Base-by-base conservation (phyloP, 2,329 filamentous ascomycete genomes). In the Metarhizium sp. region DNA sequence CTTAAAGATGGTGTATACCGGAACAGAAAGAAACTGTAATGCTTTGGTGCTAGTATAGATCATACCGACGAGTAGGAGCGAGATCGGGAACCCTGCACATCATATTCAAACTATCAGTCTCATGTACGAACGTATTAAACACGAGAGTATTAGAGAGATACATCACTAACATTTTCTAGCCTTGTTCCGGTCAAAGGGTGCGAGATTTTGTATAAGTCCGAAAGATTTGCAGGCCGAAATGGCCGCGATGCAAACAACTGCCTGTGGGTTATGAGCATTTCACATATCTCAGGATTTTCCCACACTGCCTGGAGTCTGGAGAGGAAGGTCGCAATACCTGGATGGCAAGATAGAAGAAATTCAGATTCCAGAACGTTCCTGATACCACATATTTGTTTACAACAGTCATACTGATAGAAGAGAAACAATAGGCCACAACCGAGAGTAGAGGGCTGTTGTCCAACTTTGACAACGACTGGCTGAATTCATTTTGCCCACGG, bases 1-100 rank as follows among this genome's bases (percentile, higher is more conserved):
- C 82, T 99, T 99, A 82, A 99, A 99, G 71, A 99, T 99, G 55
- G 94, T 99, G 76, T 99, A 99, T 30, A 99, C 94, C 29, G 94
- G 94, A 55, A 99, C 95, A 36, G 92, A 96, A 59, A 99, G 87
- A 74, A 86, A 97, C 74, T 96, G 91, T 49, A 99, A 84, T 20
- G 94, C 91, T 77, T 96, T 96, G 66, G 90, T 94, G 66, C 90
- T 86, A 55, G 94, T 97, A 75, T 97, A 99, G 73, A 99, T 97
- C 94, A 97, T 99, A 69, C 91, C 92, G 68, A 97, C 94, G 61
- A 99, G 85, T 59, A 97, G 88, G 55, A 96, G 78, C 56, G 94
- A 95, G 66, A 99, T 90, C 51, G 94, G 94, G 67, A 97, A 96
- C 94, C 92, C 90, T 95, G 38, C 10, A 11, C 25, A 32, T 30